Base-by-base conservation (phyloP, 768 basidiomycete genomes). In the Tricholomella constricta region DNA sequence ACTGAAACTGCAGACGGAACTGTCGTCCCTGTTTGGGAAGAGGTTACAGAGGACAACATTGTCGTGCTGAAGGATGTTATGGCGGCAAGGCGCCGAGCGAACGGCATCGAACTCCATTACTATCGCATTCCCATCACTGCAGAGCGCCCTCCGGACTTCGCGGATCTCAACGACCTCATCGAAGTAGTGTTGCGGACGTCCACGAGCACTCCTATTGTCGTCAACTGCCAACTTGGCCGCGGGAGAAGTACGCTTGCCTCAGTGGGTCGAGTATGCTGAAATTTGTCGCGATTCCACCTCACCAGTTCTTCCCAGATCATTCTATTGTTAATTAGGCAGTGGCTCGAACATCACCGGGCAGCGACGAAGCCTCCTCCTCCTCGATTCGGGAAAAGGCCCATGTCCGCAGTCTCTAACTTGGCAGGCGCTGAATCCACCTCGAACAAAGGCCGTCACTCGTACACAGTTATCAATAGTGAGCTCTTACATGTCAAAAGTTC, bases 21-120 rank as follows among this genome's bases (percentile, higher is more conserved):
- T 5, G 89, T 99, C 6, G 82, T 94, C 5, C 95, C 97, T 0
- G 78, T 97, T 1, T 99, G 96, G 96, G 96, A 98, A 67, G 90
- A 93, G 58, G 92, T 91, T 3, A 79, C 79, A 35, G 68, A 77
- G 29, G 72, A 78, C 8, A 78, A 91, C 58, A 87, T 98, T 12
- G 81, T 84, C 26, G 90, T 92, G 1, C 77, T 97, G 36, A 89
- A 90, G 64, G 92, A 97, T 45, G 82, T 95, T 55, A 98, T 98
- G 94, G 80, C 75, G 12, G 71, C 80, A 3, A 78, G 81, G 40
- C 69, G 65, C 23, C 63, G 72, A 19, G 64, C 68, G 0, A 70
- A 76, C 19, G 80, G 78, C n/a, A 71, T 88, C 25, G 82, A 86
- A 47, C 76, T 98, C 23, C 77, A 82, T 52, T 97, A 95, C 68